Base-by-base conservation (phyloP, 1,139 yeast genomes). In the Geotrichum candidum region DNA sequence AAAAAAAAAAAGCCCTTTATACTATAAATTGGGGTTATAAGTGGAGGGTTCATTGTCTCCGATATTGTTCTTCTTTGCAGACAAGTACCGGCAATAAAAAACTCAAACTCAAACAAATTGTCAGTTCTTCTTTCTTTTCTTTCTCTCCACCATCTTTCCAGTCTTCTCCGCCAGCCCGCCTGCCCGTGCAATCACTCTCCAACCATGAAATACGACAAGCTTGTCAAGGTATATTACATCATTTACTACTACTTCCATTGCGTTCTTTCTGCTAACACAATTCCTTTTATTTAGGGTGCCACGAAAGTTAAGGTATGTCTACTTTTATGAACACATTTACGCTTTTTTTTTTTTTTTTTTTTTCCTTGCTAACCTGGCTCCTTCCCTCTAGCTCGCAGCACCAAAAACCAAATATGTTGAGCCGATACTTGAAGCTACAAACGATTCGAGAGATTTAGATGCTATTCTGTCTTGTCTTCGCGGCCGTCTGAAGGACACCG, bases 381-480 rank as follows among this genome's bases (percentile, higher is more conserved):
- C 22, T 35, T 31, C 29, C 45, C 29, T 9, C 35, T 83, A 85
- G 82, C 84, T 91, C 77, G 98, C 99, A n/a, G 97, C 98, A 33
- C 99, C 99, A 18, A 94, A 94, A 76, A 88, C 96, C 54, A 94
- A 95, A 73, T 95, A 94, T 72, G 87, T 92, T 62, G 97, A 91
- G 75, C 98, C 98, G 1, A 89, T 94, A 62, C 80, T 94, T 57
- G 82, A 88, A 79, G 87, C 96, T 3, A 90, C 97, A 0, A 75
- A 83, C 18, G 77, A 78, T 35, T 75, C 77, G 41, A 86, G 83
- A 46, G 86, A 87, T 67, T 84, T 92, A 69, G 80, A 81, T 62
- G 83, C 86, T 22, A 86, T 91, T 50, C 86, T 91, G 85, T 78
- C 81, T 59, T 78, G 87, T 0, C 76, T 94, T 64, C 81, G 80